Base-by-base conservation (phyloP, 164 flowering plant genomes). In the Magnolia sinica region DNA sequence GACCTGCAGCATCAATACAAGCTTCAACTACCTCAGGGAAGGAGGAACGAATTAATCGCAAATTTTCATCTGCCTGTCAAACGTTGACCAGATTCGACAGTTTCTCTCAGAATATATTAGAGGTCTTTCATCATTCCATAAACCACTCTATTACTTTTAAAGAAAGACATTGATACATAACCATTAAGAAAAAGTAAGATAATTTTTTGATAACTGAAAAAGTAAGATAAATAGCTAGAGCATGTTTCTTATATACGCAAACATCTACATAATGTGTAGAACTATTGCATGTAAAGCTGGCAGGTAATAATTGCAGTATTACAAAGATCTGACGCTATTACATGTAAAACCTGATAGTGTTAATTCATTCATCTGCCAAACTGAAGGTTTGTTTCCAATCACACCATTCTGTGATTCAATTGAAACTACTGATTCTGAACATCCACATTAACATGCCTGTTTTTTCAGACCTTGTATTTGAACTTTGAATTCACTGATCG, bases 1-100 rank as follows among this genome's bases (percentile, higher is more conserved):
- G 91, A 64, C 99, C 94, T 3, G 99, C 99, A 81, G 98, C 99
- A 84, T 96, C 99, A 80, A 94, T 83, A 77, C 98, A 96, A 67
- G 93, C 90, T 87, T 96, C 97, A 83, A 96, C 97, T 73, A 98
- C 98, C 84, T 91, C 91, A 29, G 94, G 95, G 81, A 96, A 82
- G 29, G 96, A 87, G 51, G 92, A 75, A 23, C 95, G 90, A 78
- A 96, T 92, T 81, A 90, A 82, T 83, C 99, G 87, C 87, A 96
- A 86, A 82, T 96, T 92, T 82, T 96, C 99, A 87, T 92, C 99
- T 64, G 99, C 99, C 99, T 96, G 89, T 76, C 68, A 77, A 71
- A 84, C 11, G 79, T 23, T 68, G 59, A 22, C 51, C n/a, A 50
- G 18, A 37, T 76, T 27, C 31, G 1, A 68, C 14, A 31, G 37